Conservation (phyloP, 108 stramenopile genomes). For the Craspedostauros australis region DNA sequence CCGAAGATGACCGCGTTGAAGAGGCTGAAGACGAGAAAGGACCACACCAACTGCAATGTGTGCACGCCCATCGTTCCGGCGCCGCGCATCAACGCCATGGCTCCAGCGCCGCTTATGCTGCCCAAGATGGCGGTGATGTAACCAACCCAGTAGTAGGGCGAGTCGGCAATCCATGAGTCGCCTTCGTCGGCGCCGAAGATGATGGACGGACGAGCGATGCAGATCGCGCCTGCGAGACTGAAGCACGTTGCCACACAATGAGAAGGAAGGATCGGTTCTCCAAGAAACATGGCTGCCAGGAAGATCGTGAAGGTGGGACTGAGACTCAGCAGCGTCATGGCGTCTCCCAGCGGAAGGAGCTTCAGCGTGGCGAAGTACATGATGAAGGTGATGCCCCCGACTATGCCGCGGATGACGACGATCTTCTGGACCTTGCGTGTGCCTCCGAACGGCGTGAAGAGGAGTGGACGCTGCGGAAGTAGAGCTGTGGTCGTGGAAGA, state of each 20-base stretch:
- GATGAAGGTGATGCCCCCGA: constrained; percentile 39
- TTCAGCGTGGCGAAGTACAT: constrained; percentile 27
- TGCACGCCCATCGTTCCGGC: constrained; percentile 39
- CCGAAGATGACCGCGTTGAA: no score
- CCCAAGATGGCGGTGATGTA: constrained; percentile 39
- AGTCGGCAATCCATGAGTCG: not conserved
- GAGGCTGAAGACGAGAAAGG: constrained; percentile 32
- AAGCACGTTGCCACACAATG: constrained; percentile 22
- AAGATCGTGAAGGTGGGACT: constrained; percentile 44
- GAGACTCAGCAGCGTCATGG: constrained; percentile 33
- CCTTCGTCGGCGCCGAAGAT: constrained; percentile 22
- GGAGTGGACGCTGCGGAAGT: constrained; percentile 3
- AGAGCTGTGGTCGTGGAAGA: no score
- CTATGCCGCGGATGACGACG: constrained; percentile 26
- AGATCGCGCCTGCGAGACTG: constrained; percentile 22
- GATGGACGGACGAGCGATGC: constrained; percentile 38
- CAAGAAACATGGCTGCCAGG: constrained; percentile 24
- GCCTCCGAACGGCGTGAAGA: constrained; percentile 25
- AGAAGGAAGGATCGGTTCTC: constrained; percentile 16
- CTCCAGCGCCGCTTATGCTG: constrained; percentile 14
- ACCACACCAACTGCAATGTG: constrained; percentile 38
- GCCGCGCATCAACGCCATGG: constrained; percentile 38
- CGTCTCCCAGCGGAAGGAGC: constrained; percentile 43
- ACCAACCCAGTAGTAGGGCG: constrained; percentile 17
- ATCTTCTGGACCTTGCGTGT: constrained; percentile 2